Evolutionary conservation across 2,329 filamentous ascomycete species (phyloP), one percentile per base, ranked within the genome.

Genomic region (Chrysosporium keratinophilum): DNA sequence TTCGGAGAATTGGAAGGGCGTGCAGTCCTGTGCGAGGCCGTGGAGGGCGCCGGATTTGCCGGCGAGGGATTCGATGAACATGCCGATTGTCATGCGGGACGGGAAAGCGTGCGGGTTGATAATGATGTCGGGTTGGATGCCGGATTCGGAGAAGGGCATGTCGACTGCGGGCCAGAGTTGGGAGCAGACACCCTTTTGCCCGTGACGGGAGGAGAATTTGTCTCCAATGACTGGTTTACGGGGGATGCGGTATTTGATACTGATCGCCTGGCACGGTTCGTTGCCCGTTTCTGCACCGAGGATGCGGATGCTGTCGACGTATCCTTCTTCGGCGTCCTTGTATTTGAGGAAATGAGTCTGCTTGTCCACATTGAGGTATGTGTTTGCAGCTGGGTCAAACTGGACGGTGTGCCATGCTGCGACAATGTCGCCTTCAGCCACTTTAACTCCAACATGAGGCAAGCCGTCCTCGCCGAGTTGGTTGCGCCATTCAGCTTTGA

Each of bases 61-160:
- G 9, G 93, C 93, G 50, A 98, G 79, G 4, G 90, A 96, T 75
- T 98, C 93, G 66, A 98, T 83, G 71, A 98, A 97, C 88, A 97
- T 97, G 66, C 93, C 93, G 67, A 98, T 98, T 17, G 93, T 98
- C 93, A 98, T 98, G 63, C 93, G 90, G 44, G 91, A 97, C 6
- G 93, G 93, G 79, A 98, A 98, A 66, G 93, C 93, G 78, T 98
- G 93, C 40, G 93, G 93, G 74, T 98, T 98, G 77, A 98, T 98
- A 71, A 98, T 98, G 64, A 95, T 79, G 71, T 98, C 93, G 9
- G 93, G 93, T 66, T 96, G 90, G 57, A 98, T 97, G 52, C 93
- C 93, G 5, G 86, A 87, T 73, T 98, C 93, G 2, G 88, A 89
- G 72, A 97, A 98, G 2, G 93, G 93, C 87, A 98, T 93, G 68